Evolutionary conservation across 441 rosid genomes (phyloP), one percentile per base, ranked within the genome.

Genomic region (Adansonia gregorii): DNA sequence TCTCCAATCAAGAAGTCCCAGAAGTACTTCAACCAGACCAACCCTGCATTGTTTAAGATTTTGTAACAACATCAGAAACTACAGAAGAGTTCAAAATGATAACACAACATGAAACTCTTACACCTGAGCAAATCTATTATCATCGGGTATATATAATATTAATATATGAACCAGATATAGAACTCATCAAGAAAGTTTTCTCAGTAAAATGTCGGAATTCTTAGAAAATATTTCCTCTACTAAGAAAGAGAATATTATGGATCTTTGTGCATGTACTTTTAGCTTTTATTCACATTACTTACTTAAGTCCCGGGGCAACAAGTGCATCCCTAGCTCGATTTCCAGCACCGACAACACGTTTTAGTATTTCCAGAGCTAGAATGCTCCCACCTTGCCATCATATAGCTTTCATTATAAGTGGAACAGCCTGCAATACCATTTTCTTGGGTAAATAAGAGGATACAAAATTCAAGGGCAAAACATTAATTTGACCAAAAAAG

Each of bases 331-430:
- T 93, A 72, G 99, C 99, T 64, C 98, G 93, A 84, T 97, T 97
- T 78, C 99, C 98, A 79, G 99, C 98, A 80, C 87, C 98, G n/a
- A 97, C 98, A 80, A 94, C 95, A 73, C 98, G 99, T 78, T 97
- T 97, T 77, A 97, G 85, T 39, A 98, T 97, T 90, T 97, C 98
- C 52, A 97, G 97, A 60, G 99, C 99, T 81, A 97, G 85, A 86
- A 97, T 97, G 89, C 98, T 97, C 85, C 99, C 99, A 77, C 99
- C 98, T 83, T 84, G 99, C 99, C 99, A 97, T 75, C 99, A 98
- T 82, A 97, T 97, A 70, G 99, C 98, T 86, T 97, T 97, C 99
- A 97, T 94, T 76, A 97, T 89, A 86, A 97, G 97, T 67, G 99
- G 99, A 84, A 97, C 98, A 85, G 94, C 99, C 99, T 97, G 87